phyloP scores from a whole-genome alignment of 2,329 filamentous ascomycete species.

The Paraphaeosphaeria minitans region DNA sequence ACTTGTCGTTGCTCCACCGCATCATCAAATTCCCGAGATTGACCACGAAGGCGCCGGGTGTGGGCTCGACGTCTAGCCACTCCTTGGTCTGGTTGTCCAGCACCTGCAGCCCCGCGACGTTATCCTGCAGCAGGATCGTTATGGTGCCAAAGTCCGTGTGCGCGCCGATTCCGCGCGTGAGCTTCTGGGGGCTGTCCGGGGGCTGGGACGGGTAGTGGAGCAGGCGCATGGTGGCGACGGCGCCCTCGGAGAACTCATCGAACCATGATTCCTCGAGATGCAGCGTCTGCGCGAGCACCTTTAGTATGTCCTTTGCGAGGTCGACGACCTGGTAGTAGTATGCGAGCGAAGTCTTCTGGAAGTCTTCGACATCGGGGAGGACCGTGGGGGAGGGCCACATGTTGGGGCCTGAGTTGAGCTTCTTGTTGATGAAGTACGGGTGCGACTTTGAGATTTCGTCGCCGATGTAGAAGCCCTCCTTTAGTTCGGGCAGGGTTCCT shows the following conservation, averaged over 20 bases:
- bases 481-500: conserved; percentile 51
- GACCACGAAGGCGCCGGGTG: conserved; percentile 79
- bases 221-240: conserved; percentile 50
- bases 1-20: conserved; percentile 51
- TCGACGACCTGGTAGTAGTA: conserved; percentile 49
- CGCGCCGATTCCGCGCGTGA: conserved; percentile 46
- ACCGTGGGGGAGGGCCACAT: conserved; percentile 42
- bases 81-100: conserved; percentile 70
- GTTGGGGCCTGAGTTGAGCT: conserved; percentile 49
- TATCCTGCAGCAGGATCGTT: conserved; percentile 50
- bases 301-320: conserved; percentile 50
- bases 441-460: conserved; percentile 49
- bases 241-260: conserved; percentile 41
- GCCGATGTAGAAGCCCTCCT: conserved; percentile 53
- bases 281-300: conserved; percentile 49
- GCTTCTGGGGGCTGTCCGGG: conserved; percentile 42
- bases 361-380: conserved; percentile 34
- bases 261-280: conserved; percentile 47
- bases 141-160: conserved; percentile 53
- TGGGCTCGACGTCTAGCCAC: conserved; percentile 81
- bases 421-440: conserved; percentile 46
- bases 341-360: conserved; percentile 46
- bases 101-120: conserved; percentile 66
- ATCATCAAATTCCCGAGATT: conserved; percentile 69
- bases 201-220: conserved; percentile 52